Percentiles rank a stretch among this genome's conserved stretches.
Conservation (phyloP, 345 rosid genomes). For the Euclidium syriacum region DNA sequence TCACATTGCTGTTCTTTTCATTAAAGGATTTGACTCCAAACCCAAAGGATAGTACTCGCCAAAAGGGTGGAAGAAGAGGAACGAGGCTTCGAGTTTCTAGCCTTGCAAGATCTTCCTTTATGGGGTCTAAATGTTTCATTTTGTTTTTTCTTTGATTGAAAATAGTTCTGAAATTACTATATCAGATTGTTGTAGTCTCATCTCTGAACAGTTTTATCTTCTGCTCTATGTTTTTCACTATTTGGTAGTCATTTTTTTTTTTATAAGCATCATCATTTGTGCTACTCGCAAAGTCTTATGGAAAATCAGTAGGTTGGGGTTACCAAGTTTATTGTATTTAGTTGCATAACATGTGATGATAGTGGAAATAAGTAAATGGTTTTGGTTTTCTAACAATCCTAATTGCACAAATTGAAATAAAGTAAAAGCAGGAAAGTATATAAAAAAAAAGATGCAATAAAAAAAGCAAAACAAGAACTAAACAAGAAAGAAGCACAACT, state of each 20-base stretch:
- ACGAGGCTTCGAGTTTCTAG: constrained; percentile 52
- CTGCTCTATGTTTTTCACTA: background rate
- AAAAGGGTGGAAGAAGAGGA: constrained; percentile 85
- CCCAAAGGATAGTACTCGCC: constrained; percentile 74
- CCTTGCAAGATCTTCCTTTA: background rate
- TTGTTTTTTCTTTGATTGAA: constrained; percentile 1
- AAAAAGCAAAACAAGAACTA: no score
- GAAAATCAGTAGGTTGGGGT: no score
- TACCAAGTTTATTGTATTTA: no score
- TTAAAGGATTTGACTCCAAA: constrained; percentile 84
- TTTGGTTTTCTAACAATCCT: no score
- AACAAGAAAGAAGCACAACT: no score
- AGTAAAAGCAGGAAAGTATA: no score
- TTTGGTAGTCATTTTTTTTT: background rate
- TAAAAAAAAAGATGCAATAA: no score
- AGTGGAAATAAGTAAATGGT: no score
- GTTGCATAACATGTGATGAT: no score
- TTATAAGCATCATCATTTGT: background rate
- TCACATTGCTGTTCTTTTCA: background rate
- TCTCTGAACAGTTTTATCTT: background rate
- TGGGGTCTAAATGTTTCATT: background rate
- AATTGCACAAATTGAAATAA: no score
- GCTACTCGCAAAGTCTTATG: background rate
- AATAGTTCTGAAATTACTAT: background rate
- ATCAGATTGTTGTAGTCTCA: background rate